Evolutionary conservation across 2,329 filamentous ascomycete species (phyloP).

Genomic region (Ophiostoma ulmi): DNA sequence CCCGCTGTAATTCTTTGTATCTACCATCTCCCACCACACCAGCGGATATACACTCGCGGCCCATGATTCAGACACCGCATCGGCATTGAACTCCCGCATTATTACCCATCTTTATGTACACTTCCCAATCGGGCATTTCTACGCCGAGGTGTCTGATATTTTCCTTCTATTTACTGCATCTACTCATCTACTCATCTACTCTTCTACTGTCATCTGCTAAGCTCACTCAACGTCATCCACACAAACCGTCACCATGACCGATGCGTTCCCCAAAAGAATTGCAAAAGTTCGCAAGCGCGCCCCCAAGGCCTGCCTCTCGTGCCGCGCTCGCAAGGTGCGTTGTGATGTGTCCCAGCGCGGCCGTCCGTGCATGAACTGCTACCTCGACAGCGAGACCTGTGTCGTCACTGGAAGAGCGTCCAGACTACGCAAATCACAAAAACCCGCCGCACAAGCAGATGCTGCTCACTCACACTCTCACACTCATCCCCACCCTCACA

Average conservation of each 20-base stretch:
- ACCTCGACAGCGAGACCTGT: constrained; percentile 45
- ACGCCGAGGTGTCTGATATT: not conserved
- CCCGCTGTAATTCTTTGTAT: not conserved
- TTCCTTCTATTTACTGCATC: not conserved
- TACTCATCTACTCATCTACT: not conserved
- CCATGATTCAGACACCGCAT: constrained; percentile 1
- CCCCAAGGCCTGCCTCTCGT: constrained; percentile 48
- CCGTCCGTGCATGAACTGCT: constrained; percentile 49
- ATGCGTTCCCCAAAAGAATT: constrained; percentile 37
- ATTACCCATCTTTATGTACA: not conserved
- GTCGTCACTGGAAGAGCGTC: constrained; percentile 26
- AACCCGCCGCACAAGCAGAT: not conserved
- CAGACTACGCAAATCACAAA: constrained; percentile 21
- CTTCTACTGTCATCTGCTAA: not conserved
- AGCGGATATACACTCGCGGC: constrained; percentile 2
- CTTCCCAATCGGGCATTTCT: not conserved
- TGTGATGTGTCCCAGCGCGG: constrained; percentile 46
- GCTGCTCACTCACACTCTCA: not conserved
- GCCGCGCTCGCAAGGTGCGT: constrained; percentile 47
- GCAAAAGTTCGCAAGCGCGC: constrained; percentile 46
- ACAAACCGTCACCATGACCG: constrained; percentile 27
- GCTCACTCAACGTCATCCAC: not conserved
- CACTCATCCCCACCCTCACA: not conserved
- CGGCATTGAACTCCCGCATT: not conserved
- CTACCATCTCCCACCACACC: not conserved